phyloP scores from a whole-genome alignment of 805 yeast species.

The Saturnispora hagleri region DNA sequence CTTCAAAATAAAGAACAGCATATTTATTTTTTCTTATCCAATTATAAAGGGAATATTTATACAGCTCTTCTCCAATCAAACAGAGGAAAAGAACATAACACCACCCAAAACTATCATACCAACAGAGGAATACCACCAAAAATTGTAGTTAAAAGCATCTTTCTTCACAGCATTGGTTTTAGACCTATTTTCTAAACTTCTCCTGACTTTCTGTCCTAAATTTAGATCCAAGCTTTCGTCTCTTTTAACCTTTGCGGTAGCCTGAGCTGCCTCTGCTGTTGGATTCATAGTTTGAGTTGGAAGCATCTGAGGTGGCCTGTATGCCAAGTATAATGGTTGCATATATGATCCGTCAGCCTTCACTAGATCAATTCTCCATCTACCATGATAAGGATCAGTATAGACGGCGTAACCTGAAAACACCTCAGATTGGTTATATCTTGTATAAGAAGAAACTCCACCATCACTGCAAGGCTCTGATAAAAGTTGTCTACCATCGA shows the following conservation, averaged over 20 bases:
- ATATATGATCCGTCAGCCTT: constrained; percentile 70
- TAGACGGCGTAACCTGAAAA: constrained; percentile 49
- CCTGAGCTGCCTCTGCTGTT: constrained; percentile 33
- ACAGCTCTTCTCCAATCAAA: background rate
- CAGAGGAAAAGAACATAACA: constrained; percentile 16
- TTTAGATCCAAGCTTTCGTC: constrained; percentile 20
- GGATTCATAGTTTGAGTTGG: constrained; percentile 92
- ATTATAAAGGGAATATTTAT: background rate
- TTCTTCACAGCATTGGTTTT: constrained; percentile 62
- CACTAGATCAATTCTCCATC: constrained; percentile 62
- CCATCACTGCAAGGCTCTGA: constrained; percentile 76
- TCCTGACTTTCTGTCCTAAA: constrained; percentile 40
- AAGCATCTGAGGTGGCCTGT: constrained; percentile 91
- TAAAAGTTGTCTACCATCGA: constrained; percentile 88
- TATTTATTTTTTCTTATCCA: background rate
- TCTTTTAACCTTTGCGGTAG: constrained; percentile 8
- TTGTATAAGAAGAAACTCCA: constrained; percentile 52
- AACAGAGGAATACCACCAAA: constrained; percentile 50
- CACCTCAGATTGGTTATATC: constrained; percentile 61
- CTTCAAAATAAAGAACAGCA: background rate
- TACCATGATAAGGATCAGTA: constrained; percentile 77
- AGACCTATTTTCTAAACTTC: constrained; percentile 71
- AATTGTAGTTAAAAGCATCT: constrained; percentile 32
- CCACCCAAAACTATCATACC: constrained; percentile 30
- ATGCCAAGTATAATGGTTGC: constrained; percentile 87